Evolutionary conservation across 306 rosid species (phyloP).

Genomic region (Casuarina glauca): DNA sequence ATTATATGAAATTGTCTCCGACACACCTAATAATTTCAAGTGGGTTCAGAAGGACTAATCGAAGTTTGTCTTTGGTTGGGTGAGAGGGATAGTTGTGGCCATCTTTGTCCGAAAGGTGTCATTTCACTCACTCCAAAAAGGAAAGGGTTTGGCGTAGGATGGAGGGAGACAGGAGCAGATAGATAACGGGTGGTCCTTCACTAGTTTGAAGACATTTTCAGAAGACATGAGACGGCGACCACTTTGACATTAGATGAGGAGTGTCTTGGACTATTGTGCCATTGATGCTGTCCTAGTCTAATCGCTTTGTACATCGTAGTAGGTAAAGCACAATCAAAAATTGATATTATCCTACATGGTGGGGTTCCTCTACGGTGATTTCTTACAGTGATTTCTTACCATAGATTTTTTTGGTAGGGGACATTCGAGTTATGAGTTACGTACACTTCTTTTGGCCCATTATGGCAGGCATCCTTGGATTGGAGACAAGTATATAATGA

Average conservation of each 20-base stretch:
- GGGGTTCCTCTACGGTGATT: not conserved
- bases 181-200: not conserved
- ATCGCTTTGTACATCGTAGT: conserved; percentile 28
- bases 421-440: not conserved
- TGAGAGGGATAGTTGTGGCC: conserved; percentile 18
- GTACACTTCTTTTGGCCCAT: not conserved
- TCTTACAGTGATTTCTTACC: no score
- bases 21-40: not conserved
- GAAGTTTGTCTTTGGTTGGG: conserved; percentile 8
- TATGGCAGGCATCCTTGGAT: no score
- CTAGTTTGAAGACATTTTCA: not conserved
- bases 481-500: no score
- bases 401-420: not conserved
- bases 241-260: conserved; percentile 25
- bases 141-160: not conserved
- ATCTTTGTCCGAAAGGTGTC: not conserved
- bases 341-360: not conserved
- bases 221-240: conserved; percentile 19
- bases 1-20: no score
- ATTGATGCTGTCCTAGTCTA: not conserved
- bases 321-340: not conserved
- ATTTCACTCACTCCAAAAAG: not conserved
- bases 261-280: conserved; percentile 37
- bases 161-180: conserved; percentile 31
- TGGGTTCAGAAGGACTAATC: not conserved